These are phyloP conservation scores for Tolypocladium guangdongense DNA, from an alignment of 2,329 filamentous ascomycete genomes.

Conservation along the genomic window DNA sequence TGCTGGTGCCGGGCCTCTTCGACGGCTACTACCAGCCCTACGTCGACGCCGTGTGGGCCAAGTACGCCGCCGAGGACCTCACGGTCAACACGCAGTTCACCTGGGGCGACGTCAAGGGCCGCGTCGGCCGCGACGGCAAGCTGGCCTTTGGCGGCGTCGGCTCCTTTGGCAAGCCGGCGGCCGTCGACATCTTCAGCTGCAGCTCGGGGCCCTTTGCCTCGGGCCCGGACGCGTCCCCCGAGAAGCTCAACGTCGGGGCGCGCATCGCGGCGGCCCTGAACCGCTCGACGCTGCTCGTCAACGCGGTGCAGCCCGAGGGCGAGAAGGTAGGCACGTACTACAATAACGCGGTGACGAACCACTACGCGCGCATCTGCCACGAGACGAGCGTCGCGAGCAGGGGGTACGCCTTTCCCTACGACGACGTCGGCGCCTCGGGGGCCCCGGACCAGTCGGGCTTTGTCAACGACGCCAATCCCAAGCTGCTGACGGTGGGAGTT, in stretches of 20 bases:
- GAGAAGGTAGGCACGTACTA: conserved; percentile 43
- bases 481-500: conserved; percentile 43
- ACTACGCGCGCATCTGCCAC: conserved; percentile 57
- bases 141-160: conserved; percentile 30
- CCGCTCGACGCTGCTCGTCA: conserved; percentile 52
- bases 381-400: conserved; percentile 44
- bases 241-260: conserved; percentile 55
- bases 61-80: conserved; percentile 33
- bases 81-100: conserved; percentile 42
- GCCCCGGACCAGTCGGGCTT: conserved; percentile 51
- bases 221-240: conserved; percentile 27
- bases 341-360: conserved; percentile 44
- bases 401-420: conserved; percentile 63
- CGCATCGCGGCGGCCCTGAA: conserved; percentile 69
- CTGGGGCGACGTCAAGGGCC: conserved; percentile 37
- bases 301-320: conserved; percentile 39
- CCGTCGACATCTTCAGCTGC: conserved; percentile 41
- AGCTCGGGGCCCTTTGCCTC: conserved; percentile 45
- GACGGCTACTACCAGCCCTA: conserved; percentile 38
- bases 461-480: conserved; percentile 45
- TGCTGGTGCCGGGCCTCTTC: conserved; percentile 34
- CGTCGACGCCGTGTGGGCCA: conserved; percentile 40
- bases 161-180: conserved; percentile 36
- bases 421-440: conserved; percentile 50
- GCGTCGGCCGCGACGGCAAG: conserved; percentile 22